Percentiles rank a stretch among this genome's conserved stretches.
Conservation (phyloP, 805 yeast genomes). For the Metschnikowia dekortorum region DNA sequence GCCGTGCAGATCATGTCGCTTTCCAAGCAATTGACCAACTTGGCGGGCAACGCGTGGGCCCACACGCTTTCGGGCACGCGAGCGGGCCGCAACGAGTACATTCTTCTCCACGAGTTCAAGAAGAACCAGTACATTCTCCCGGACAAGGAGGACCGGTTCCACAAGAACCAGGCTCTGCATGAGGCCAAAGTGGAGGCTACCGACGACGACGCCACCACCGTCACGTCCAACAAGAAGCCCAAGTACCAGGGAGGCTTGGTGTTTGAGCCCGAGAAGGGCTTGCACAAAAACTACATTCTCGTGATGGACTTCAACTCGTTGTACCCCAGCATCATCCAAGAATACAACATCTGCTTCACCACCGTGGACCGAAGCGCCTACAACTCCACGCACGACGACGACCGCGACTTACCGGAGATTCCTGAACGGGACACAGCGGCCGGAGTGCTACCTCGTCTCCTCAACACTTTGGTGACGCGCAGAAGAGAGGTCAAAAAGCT, state of each 20-base stretch:
- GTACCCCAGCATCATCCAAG: slow-evolving; percentile 96
- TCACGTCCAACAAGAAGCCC: slow-evolving; percentile 57
- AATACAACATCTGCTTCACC: slow-evolving; percentile 93
- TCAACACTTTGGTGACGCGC: slow-evolving; percentile 79
- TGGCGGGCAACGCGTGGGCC: slow-evolving; percentile 98
- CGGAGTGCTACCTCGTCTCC: slow-evolving; percentile 84
- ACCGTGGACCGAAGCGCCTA: slow-evolving; percentile 72
- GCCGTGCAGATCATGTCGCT: slow-evolving; percentile 80
- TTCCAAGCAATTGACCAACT: slow-evolving; percentile 83
- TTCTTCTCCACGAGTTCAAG: slow-evolving; percentile 86
- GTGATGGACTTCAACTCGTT: slow-evolving; percentile 98
- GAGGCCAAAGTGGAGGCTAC: slow-evolving; percentile 29
- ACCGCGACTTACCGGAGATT: slow-evolving; percentile 59
- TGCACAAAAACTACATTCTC: slow-evolving; percentile 80
- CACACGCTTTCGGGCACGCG: slow-evolving; percentile 92
- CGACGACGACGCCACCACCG: slow-evolving; percentile 42
- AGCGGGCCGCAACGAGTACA: slow-evolving; percentile 92
- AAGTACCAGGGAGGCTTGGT: slow-evolving; percentile 92
- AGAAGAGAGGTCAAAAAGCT: slow-evolving; percentile 90
- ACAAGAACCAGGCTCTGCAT: slow-evolving; percentile 33
- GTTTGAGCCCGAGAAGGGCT: slow-evolving; percentile 93
- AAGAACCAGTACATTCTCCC: slow-evolving; percentile 81
- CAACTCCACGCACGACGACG: slow-evolving; percentile 42
- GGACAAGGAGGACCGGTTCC: slow-evolving; percentile 58
- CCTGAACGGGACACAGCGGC: slow-evolving; percentile 56